Base-by-base conservation (phyloP, 441 rosid species). In the Gossypium davidsonii region DNA sequence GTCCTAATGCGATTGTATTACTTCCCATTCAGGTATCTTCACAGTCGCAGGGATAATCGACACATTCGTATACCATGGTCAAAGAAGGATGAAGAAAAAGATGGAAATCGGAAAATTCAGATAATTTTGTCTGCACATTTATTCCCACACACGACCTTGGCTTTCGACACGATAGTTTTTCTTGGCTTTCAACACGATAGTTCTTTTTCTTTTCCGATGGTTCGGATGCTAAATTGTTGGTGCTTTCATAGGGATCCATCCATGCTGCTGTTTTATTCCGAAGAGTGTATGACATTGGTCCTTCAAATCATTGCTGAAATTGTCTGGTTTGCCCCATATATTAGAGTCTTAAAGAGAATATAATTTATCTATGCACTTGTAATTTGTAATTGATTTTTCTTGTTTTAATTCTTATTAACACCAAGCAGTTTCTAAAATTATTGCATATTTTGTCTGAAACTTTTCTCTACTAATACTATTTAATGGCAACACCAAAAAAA, bases 11-110 rank as follows among this genome's bases (percentile, higher is more conserved):
- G 57, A 67, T 49, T 1, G 11, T n/a, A 23, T 23, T 72, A 15
- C 23, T 18, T 12, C 60, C 28, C 17, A 23, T 71, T 34, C 57
- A 83, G 86, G 84, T 56, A 21, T 81, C 17, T 83, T 83, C 55
- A 78, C 84, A 3, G 77, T 83, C 52, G 86, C 86, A 10, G 86
- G 86, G 26, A 83, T 83, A 69, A 57, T 83, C 12, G 86, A 83
- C 77, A 75, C 86, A 2, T 79, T 79, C 44, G 11, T 83, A 3
- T 83, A 83, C 67, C 81, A 83, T 53, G 84, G 87, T n/a, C 79
- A 77, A 49, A 79, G 69, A 77, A 74, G 74, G 59, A 78, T 83
- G 3, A 83, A 77, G 84, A 80, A 79, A 81, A 80, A 83, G 78
- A 68, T 31, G 61, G 79, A 83, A 46, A 56, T 83, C 11, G 85